A percentile compares a stretch with the other conserved stretches of the same genome.
These are phyloP conservation scores for Nakaseomyces uthaithaninus DNA, from an alignment of 1,139 yeast species.

Conservation along the genomic window DNA sequence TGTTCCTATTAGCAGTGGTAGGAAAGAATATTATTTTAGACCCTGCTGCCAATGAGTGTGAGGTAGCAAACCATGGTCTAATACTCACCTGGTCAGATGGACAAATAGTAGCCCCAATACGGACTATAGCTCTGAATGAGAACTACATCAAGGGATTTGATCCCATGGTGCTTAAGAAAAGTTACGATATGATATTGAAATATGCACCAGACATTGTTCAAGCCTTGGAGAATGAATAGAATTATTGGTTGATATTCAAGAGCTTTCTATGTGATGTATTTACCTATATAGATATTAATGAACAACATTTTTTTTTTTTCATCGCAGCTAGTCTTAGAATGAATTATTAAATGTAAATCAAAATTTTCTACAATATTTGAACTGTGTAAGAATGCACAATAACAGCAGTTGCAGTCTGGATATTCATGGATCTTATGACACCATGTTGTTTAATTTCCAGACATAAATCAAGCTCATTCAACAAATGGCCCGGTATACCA, in stretches of 20 bases:
- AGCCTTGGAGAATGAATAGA: conserved; percentile 18
- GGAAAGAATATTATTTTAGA: conserved; percentile 63
- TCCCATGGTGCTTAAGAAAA: conserved; percentile 20
- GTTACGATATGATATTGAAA: conserved; percentile 22
- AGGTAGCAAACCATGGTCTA: conserved; percentile 76
- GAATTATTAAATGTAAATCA: no score
- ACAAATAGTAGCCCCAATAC: conserved; percentile 55
- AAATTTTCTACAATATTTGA: conserved; percentile 55
- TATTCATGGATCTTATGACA: conserved; percentile 87
- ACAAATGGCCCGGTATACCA: conserved; percentile 81
- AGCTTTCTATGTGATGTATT: conserved; percentile 1
- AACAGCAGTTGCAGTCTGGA: conserved; percentile 93
- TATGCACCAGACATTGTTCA: conserved; percentile 26
- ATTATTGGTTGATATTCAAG: neutral
- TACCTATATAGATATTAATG: no score
- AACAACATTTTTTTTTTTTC: no score
- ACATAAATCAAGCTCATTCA: conserved; percentile 78
- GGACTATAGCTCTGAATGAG: conserved; percentile 44
- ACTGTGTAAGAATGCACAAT: conserved; percentile 83
- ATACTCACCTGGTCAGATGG: conserved; percentile 62
- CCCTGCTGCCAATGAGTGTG: conserved; percentile 79
- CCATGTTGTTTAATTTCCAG: conserved; percentile 90
- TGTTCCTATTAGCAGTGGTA: conserved; percentile 66
- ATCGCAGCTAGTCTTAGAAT: no score
- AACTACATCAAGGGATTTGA: conserved; percentile 25